A percentile compares a stretch with the other conserved stretches of the same genome.
Conservation (phyloP, 768 basidiomycete genomes). For the Xerocomellus amylosporus region DNA sequence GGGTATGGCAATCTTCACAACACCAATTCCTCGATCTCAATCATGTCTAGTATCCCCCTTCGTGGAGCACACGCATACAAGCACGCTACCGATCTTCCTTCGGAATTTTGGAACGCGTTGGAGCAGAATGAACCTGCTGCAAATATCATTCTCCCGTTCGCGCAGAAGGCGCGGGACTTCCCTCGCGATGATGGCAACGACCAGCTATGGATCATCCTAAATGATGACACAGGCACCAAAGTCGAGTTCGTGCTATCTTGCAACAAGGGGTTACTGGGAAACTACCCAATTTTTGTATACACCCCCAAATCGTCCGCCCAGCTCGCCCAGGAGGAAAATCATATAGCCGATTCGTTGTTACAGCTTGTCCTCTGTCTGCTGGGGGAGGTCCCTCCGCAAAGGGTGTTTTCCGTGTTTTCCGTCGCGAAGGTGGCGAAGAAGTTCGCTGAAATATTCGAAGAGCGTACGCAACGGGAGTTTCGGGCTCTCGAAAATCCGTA, state of each 20-base stretch:
- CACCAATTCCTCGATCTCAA: constrained; percentile 13
- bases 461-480: constrained; percentile 14
- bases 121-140: constrained; percentile 31
- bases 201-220: constrained; percentile 35
- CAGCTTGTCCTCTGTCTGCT: constrained; percentile 42
- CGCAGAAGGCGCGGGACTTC: constrained; percentile 25
- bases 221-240: constrained; percentile 7
- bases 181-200: not conserved
- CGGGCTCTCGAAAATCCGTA: constrained; percentile 43
- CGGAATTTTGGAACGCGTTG: constrained; percentile 31
- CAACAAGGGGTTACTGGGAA: constrained; percentile 51
- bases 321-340: constrained; percentile 27
- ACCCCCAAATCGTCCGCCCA: constrained; percentile 40
- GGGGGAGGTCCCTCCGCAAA: constrained; percentile 31
- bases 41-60: constrained; percentile 17
- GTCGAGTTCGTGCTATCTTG: constrained; percentile 53
- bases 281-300: constrained; percentile 68
- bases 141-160: constrained; percentile 43
- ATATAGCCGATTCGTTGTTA: constrained; percentile 39
- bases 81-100: constrained; percentile 17
- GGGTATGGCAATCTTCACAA: constrained; percentile 11
- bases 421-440: constrained; percentile 41
- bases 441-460: constrained; percentile 51
- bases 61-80: constrained; percentile 2
- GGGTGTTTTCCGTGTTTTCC: constrained; percentile 69